Base-by-base conservation (phyloP, 495 filamentous ascomycete species). In the Rhypophila decipiens region DNA sequence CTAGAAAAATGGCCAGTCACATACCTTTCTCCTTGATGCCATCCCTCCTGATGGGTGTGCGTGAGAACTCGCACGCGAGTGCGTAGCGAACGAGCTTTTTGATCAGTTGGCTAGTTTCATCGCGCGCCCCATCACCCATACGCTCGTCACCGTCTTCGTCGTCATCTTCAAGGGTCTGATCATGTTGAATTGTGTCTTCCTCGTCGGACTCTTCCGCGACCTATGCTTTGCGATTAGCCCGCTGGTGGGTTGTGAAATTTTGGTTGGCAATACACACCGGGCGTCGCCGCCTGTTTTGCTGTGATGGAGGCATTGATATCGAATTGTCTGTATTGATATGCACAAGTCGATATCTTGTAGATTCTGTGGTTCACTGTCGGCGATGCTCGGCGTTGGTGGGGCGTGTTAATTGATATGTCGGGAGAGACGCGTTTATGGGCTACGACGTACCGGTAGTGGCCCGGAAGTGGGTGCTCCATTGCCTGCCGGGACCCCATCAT, bases 81-180 rank as follows among this genome's bases (percentile, higher is more conserved):
- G 89, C 93, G 36, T 95, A 79, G n/a, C 93, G 83, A 17, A 97
- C 84, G 39, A 98, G 68, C 53, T 90, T 95, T 67, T 95, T 96
- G 24, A 88, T 80, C 56, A 91, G 71, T 50, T 86, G 80, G 42
- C 42, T 69, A 55, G 55, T 65, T 55, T 43, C 70, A 58, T 62
- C 60, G 7, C 65, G 49, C 22, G 63, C 66, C 12, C 46, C 47
- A 15, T 44, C 65, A 24, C 57, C 67, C 59, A 71, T 73, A 2
- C 57, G 57, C 36, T 66, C 56, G 40, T 69, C 70, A 9, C 64
- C 63, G 21, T 68, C 69, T 15, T 50, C 62, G 36, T 53, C 68
- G 7, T 21, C 51, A 20, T 59, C 33, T 13, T 42, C 50, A 13
- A 45, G 46, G 40, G 33, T n/a, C 48, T 52, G 27, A 3, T 36